These are phyloP conservation scores for Sporothrix dimorphospora DNA, from an alignment of 2,329 filamentous ascomycete genomes.

Conservation along the genomic window DNA sequence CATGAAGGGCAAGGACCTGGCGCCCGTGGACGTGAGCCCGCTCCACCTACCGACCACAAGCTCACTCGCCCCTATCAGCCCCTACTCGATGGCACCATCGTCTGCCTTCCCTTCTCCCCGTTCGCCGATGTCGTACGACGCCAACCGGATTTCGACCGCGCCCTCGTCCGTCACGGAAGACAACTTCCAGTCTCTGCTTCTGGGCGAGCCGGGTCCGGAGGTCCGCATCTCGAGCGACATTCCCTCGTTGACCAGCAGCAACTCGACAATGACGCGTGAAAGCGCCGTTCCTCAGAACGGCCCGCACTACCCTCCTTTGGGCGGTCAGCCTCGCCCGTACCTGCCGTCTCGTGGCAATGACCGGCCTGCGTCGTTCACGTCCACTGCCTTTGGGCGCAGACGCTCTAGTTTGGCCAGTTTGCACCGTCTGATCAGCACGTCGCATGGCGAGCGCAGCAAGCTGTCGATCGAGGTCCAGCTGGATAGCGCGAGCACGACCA, in stretches of 20 bases:
- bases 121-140: conserved; percentile 69
- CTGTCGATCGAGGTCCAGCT: conserved; percentile 68
- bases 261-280: conserved; percentile 75
- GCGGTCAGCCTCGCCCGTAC: conserved; percentile 51
- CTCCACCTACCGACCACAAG: conserved; percentile 49
- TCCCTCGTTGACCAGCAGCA: conserved; percentile 74
- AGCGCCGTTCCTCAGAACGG: conserved; percentile 54
- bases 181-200: conserved; percentile 70
- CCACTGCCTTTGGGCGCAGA: conserved; percentile 67
- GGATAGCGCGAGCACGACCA: conserved; percentile 43
- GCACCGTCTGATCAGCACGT: conserved; percentile 74
- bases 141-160: conserved; percentile 72
- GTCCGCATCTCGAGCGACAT: conserved; percentile 70
- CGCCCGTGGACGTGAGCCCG: conserved; percentile 55
- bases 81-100: conserved; percentile 65
- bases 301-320: conserved; percentile 48
- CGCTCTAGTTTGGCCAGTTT: conserved; percentile 77
- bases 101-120: conserved; percentile 69
- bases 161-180: conserved; percentile 75
- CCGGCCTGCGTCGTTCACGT: conserved; percentile 64
- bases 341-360: conserved; percentile 54
- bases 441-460: conserved; percentile 75
- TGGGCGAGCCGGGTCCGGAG: conserved; percentile 75
- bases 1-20: conserved; percentile 49
- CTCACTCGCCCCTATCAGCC: conserved; percentile 58